These are phyloP conservation scores for Guadua angustifolia DNA, from an alignment of 176 grass and related monocot genomes.

Conservation along the genomic window DNA sequence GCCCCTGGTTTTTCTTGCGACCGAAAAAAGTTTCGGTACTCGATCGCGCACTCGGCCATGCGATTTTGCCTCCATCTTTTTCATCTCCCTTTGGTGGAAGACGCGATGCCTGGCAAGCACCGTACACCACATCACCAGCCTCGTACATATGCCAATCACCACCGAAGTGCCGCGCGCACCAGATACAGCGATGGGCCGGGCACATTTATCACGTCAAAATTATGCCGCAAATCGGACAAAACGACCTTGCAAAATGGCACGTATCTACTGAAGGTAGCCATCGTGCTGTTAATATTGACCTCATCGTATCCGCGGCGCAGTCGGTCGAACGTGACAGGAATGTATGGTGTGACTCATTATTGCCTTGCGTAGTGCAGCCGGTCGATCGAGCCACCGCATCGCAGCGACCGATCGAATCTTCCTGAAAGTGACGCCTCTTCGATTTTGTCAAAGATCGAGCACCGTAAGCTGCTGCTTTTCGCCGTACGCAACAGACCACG, in stretches of 20 bases:
- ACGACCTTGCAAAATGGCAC: neutral
- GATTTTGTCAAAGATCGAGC: conserved; percentile 27
- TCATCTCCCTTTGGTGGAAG: neutral
- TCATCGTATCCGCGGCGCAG: too few relatives aligned
- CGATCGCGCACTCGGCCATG: too few relatives aligned
- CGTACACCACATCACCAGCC: neutral
- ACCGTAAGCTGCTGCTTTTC: neutral
- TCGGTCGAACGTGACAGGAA: neutral
- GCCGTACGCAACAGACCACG: neutral
- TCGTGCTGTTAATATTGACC: too few relatives aligned
- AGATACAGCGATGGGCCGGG: neutral
- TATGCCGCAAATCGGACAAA: neutral
- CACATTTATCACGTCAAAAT: conserved; percentile 18
- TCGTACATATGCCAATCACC: neutral
- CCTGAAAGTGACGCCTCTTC: neutral
- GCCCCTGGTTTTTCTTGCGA: too few relatives aligned
- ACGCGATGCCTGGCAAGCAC: too few relatives aligned
- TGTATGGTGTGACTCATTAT: neutral
- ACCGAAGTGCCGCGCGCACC: neutral
- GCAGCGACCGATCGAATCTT: conserved; percentile 10
- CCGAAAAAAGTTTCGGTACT: too few relatives aligned
- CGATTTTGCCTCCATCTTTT: neutral
- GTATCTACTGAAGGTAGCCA: neutral
- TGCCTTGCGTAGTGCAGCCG: neutral
- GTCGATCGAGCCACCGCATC: conserved; percentile 19